Base-by-base conservation (phyloP, 805 yeast species). In the Candida easanensis region DNA sequence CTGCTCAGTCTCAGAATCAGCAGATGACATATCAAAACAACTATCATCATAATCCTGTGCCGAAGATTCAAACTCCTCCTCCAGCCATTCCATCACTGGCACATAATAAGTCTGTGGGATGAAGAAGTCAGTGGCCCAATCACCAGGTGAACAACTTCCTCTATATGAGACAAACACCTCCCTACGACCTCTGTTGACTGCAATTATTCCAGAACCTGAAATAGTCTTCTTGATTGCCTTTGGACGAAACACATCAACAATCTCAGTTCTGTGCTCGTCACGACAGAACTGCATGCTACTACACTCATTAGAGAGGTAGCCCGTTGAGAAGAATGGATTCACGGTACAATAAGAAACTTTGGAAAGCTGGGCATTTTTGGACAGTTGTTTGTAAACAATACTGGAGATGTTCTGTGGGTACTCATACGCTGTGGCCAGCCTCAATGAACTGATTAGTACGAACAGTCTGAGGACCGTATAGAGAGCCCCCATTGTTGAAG, bases 91-190 rank as follows among this genome's bases (percentile, higher is more conserved):
- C 34, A 45, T 37, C 4, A 70, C 56, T 0, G 88, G 84, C n/a
- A 53, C 49, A 54, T 79, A 82, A 0, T 53, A 52, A 2, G 68
- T 65, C 7, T 79, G 80, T 4, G 65, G 39, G 19, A 74, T 66
- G 28, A 70, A 69, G 37, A 82, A 65, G 61, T 86, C 84, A 25
- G 79, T 70, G 11, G 71, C 42, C 83, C 86, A 80, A 57, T 86
- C 93, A 33, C 71, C 69, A 14, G 69, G 58, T 8, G 82, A 71
- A 1, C 79, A 64, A 0, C 88, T 77, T 5, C 93, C 93, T 62
- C 88, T 71, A 51, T 80, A 81, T 0, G 69, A 76, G 33, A 81
- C 58, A 17, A 74, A 57, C 5, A 84, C 63, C 37, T 72, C 68
- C 34, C 68, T 57, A 17, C 57, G 53, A 2, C 49, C 50, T 46